Evolutionary conservation across 495 filamentous ascomycete genomes (phyloP).

Genomic region (Glarea lozoyensis): DNA sequence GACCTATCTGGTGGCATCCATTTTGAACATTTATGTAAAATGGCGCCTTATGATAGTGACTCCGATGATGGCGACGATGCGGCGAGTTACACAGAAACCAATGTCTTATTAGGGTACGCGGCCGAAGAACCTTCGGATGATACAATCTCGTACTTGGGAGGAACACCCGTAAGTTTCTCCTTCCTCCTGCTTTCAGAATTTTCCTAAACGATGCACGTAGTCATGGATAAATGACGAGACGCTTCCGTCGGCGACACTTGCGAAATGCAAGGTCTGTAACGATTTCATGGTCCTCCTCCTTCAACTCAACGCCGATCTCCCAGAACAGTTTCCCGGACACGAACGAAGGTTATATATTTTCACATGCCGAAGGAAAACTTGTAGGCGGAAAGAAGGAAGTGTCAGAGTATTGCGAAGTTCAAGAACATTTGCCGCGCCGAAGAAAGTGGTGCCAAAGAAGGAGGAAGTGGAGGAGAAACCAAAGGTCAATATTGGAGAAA

Average conservation of each 20-base stretch:
- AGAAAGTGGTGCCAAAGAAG: constrained; percentile 27
- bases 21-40: no score
- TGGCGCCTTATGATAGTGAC: constrained; percentile 83
- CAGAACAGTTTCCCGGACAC: constrained; percentile 73
- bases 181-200: constrained; percentile 3
- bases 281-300: constrained; percentile 74
- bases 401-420: constrained; percentile 62
- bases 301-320: constrained; percentile 86
- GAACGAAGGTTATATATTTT: constrained; percentile 83
- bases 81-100: constrained; percentile 71
- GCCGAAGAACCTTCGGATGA: constrained; percentile 76
- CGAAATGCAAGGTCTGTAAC: constrained; percentile 85
- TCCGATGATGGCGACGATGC: constrained; percentile 65
- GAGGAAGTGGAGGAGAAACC: constrained; percentile 19
- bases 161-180: constrained; percentile 57
- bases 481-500: constrained; percentile 41
- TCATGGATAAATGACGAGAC: constrained; percentile 66
- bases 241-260: constrained; percentile 68
- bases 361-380: constrained; percentile 67
- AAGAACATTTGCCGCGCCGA: constrained; percentile 25
- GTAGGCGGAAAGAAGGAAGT: constrained; percentile 74
- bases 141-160: constrained; percentile 80
- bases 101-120: constrained; percentile 84
- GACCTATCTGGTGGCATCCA: no score
- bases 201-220: constrained; percentile 33